phyloP scores from a whole-genome alignment of 2,329 filamentous ascomycete species.

The Plectosphaerella plurivora region DNA sequence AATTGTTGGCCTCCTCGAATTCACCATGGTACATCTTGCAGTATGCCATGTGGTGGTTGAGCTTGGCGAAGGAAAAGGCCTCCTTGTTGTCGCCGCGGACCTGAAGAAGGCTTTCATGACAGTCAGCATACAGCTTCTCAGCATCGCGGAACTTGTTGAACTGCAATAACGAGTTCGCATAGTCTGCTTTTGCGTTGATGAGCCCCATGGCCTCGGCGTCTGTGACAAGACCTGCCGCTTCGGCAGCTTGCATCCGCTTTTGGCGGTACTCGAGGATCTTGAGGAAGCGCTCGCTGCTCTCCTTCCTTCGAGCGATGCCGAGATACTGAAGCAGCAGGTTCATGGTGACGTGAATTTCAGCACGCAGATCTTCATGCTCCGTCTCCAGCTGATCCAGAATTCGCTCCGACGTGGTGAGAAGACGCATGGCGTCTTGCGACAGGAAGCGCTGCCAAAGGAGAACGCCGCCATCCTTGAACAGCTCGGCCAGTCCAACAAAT shows the following conservation, averaged over 20 bases:
- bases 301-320: constrained; percentile 10
- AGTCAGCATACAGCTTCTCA: constrained; percentile 9
- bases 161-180: constrained; percentile 11
- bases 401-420: constrained; percentile 11
- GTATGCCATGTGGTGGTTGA: constrained; percentile 13
- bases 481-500: constrained; percentile 10
- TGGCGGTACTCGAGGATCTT: constrained; percentile 11
- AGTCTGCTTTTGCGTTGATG: constrained; percentile 11
- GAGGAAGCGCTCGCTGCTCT: constrained; percentile 8
- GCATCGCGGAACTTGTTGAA: constrained; percentile 10
- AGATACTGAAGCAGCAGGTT: constrained; percentile 12
- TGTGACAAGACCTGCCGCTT: neutral
- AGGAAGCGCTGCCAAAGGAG: constrained; percentile 13
- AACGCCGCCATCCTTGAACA: constrained; percentile 13
- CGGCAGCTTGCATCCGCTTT: neutral
- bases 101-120: constrained; percentile 4
- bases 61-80: constrained; percentile 11
- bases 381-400: constrained; percentile 11
- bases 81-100: constrained; percentile 6
- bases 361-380: constrained; percentile 7
- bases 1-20: constrained; percentile 8
- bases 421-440: constrained; percentile 8
- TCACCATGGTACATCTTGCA: constrained; percentile 13
- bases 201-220: constrained; percentile 7
- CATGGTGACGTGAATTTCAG: constrained; percentile 12